Percentiles rank a stretch among this genome's conserved stretches.
Conservation (phyloP, 345 rosid species). For the Camelina hispida region DNA sequence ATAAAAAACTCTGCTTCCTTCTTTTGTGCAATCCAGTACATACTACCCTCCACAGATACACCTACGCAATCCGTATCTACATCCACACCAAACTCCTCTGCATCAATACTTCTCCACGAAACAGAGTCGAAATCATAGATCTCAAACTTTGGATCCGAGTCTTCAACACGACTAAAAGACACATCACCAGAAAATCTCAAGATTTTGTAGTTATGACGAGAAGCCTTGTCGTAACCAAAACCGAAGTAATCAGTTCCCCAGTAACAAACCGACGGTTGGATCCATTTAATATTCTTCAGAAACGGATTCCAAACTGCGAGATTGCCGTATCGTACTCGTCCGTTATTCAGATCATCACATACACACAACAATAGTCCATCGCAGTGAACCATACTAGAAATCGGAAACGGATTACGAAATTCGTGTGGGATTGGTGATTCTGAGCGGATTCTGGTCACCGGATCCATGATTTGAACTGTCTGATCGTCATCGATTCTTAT, state of each 20-base stretch:
- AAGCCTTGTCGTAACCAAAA: not conserved
- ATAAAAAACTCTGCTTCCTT: not conserved
- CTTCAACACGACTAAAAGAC: not conserved
- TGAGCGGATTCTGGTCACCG: too few species aligned
- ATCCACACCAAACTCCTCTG: not conserved
- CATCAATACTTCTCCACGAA: not conserved
- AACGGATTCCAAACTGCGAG: too few species aligned
- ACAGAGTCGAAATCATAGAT: not conserved
- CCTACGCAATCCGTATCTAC: not conserved
- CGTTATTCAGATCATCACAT: too few species aligned
- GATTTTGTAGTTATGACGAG: constrained; percentile 1
- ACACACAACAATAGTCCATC: too few species aligned
- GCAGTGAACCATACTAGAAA: too few species aligned
- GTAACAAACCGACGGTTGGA: not conserved
- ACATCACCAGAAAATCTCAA: not conserved
- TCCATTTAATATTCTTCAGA: not conserved
- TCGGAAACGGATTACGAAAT: too few species aligned
- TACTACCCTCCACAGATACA: not conserved
- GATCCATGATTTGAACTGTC: too few species aligned
- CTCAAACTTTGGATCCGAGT: not conserved
- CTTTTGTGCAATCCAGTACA: not conserved
- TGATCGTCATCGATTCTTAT: too few species aligned
- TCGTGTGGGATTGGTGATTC: too few species aligned
- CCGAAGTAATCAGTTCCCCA: not conserved
- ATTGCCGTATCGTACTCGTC: too few species aligned